Conservation (phyloP, 306 rosid genomes). For the Cucurbita maxima region DNA sequence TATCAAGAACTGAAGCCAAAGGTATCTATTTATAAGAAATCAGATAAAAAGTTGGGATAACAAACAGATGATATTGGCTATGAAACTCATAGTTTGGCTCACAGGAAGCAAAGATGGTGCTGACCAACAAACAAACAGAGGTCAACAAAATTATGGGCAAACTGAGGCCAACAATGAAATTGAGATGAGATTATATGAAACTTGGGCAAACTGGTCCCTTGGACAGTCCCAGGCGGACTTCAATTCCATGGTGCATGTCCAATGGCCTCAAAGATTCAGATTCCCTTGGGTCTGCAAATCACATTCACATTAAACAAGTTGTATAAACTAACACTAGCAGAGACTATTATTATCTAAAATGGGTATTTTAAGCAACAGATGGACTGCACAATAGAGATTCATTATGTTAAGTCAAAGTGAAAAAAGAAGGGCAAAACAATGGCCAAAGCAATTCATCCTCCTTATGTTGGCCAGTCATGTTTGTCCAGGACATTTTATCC, state of each 20-base stretch:
- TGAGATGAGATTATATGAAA: conserved; percentile 23
- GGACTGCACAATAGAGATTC: not conserved
- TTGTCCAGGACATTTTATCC: no score
- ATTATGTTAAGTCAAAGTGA: not conserved
- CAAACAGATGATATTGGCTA: not conserved
- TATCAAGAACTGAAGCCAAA: not conserved
- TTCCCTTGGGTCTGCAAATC: conserved; percentile 66
- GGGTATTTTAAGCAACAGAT: not conserved
- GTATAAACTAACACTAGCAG: not conserved
- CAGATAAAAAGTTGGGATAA: not conserved
- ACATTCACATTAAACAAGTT: not conserved
- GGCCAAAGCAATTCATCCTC: not conserved
- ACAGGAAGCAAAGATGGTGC: not conserved
- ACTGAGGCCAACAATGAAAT: not conserved
- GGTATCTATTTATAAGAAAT: not conserved
- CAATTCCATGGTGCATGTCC: conserved; percentile 90
- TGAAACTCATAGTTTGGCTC: not conserved
- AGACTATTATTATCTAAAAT: not conserved
- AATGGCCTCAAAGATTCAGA: conserved; percentile 59
- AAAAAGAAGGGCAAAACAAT: no score
- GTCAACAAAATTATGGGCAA: not conserved
- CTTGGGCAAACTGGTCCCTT: conserved; percentile 85
- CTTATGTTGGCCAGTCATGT: no score
- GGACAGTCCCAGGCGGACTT: conserved; percentile 75
- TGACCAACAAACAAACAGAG: not conserved